Evolutionary conservation across 495 filamentous ascomycete species (phyloP), one percentile per base, ranked within the genome.

Genomic region (Aspergillus diversus): DNA sequence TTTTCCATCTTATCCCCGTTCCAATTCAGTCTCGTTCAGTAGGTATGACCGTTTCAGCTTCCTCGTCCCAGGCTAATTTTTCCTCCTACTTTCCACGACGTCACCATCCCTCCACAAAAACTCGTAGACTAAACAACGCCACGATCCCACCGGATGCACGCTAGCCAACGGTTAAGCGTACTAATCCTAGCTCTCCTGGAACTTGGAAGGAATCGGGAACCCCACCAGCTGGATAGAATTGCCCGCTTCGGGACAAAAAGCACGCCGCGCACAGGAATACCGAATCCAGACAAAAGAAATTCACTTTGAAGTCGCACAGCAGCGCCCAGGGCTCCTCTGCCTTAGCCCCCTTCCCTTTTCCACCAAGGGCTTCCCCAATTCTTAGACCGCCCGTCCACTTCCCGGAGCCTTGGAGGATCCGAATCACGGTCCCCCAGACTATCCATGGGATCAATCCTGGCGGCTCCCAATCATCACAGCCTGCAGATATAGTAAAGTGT

Each of bases 91-190:
- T 50, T 50, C n/a, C 48, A 15, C 62, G 56, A 64, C 62, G 57
- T 64, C 62, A 64, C 35, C 31, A 2, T 60, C 57, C n/a, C 21
- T 56, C 63, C 63, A 55, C 59, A 61, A 11, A 37, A 61, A 47
- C 43, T 39, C 54, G 53, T 21, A 50, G 55, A 55, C 63, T 66
- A 66, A 58, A 53, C 32, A 33, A 47, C 59, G 59, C 64, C 64
- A 66, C 59, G 55, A 65, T 65, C 48, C 63, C 48, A 37, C 39
- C 15, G 50, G 56, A 47, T 51, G 49, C 46, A 60, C 63, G 50
- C 59, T 62, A 66, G 55, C 50, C 55, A 57, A 61, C 55, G 59
- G 55, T 54, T 58, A 59, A 48, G 47, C 34, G n/a, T 53, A n/a
- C 43, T 33, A n/a, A 50, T n/a, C n/a, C 33, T 47, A 42, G 7